Evolutionary conservation across 2,329 filamentous ascomycete genomes (phyloP).

Genomic region (Colletotrichum liaoningense): DNA sequence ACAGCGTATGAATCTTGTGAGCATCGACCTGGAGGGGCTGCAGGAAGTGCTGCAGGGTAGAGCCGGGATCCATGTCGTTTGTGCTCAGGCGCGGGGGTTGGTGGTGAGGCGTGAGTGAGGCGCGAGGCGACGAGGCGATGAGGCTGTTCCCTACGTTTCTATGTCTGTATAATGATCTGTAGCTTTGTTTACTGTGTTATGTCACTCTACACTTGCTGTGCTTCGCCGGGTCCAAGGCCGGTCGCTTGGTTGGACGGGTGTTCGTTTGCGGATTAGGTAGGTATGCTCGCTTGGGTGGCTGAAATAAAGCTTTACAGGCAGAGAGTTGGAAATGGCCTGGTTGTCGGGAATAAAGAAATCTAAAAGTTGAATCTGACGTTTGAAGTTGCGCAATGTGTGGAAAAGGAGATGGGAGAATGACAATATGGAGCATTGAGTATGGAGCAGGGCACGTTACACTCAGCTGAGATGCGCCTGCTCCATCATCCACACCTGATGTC

Average conservation of each 20-base stretch:
- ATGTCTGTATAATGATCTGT: not conserved
- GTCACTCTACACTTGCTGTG: not conserved
- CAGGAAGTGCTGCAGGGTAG: constrained; percentile 56
- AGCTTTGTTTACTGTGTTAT: not conserved
- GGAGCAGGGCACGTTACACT: constrained; percentile 15
- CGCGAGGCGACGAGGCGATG: no score
- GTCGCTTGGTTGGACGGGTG: not conserved
- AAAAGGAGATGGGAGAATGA: not conserved
- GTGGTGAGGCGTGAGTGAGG: not conserved
- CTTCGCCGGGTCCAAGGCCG: not conserved
- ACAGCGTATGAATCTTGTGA: constrained; percentile 57
- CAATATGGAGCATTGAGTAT: not conserved
- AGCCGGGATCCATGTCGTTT: constrained; percentile 30
- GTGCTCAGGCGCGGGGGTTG: not conserved
- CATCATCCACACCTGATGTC: not conserved
- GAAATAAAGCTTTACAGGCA: not conserved
- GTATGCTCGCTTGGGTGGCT: not conserved
- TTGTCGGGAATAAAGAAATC: not conserved
- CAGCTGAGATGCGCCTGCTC: constrained; percentile 11
- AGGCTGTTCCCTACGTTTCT: not conserved
- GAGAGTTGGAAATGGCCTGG: not conserved
- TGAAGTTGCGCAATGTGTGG: not conserved
- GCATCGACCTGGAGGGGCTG: constrained; percentile 61
- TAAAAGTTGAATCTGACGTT: not conserved
- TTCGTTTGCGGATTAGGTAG: not conserved